These are phyloP conservation scores for Nicotiana knightiana DNA, from an alignment of 257 asterid genomes.

Conservation along the genomic window DNA sequence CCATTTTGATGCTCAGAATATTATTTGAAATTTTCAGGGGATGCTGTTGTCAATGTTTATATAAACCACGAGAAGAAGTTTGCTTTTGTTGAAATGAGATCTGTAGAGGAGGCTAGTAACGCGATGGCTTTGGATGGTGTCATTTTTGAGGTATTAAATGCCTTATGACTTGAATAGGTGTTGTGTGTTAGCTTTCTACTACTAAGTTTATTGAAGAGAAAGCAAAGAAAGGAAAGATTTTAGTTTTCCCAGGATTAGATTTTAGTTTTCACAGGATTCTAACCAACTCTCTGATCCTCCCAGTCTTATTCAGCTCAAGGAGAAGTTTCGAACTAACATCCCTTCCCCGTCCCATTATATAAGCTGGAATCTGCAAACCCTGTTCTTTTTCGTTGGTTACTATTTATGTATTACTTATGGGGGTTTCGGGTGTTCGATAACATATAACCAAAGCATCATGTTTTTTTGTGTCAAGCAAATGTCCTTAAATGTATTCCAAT, in stretches of 20 bases:
- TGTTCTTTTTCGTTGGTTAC: neutral
- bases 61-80: slow-evolving; percentile 93
- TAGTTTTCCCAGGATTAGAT: neutral
- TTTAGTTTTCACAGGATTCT: neutral
- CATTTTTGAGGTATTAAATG: slow-evolving; percentile 69
- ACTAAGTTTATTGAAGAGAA: neutral
- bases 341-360: neutral
- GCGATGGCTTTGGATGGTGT: slow-evolving; percentile 98
- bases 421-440: neutral
- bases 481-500: neutral
- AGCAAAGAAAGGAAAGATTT: neutral
- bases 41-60: slow-evolving; percentile 92
- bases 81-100: slow-evolving; percentile 97
- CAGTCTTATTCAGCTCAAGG: neutral
- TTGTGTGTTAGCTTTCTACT: neutral
- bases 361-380: neutral
- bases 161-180: neutral
- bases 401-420: neutral
- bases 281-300: neutral
- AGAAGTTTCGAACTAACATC: neutral
- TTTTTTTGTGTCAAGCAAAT: neutral
- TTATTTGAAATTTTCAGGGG: slow-evolving; percentile 50
- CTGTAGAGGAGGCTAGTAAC: slow-evolving; percentile 98
- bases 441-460: neutral
- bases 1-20: neutral